phyloP scores from a whole-genome alignment of 2,329 filamentous ascomycete genomes.

The Arthrobotrys sphaeroides region DNA sequence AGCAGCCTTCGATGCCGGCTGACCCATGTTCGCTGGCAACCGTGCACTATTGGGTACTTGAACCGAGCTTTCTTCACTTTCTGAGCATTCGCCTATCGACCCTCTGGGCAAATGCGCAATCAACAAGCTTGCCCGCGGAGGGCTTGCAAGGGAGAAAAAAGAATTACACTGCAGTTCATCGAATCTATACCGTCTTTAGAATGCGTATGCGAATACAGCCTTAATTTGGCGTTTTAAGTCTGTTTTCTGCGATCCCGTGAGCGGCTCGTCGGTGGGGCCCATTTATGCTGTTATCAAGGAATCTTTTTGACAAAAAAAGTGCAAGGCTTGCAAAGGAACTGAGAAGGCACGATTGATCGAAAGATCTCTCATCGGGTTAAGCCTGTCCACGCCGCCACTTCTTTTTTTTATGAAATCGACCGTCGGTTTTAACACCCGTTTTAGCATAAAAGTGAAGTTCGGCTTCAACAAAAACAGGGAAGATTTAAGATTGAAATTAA shows the following conservation, averaged over 20 bases:
- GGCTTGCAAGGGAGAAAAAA: conserved; percentile 20
- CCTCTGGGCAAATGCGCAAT: conserved; percentile 35
- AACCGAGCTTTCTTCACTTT: conserved; percentile 31
- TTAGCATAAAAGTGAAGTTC: conserved; percentile 10
- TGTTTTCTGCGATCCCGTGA: conserved; percentile 16
- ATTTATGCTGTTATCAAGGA: conserved; percentile 40
- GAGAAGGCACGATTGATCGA: conserved; percentile 23
- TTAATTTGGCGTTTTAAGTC: conserved; percentile 42
- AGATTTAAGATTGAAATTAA: conserved; percentile 3
- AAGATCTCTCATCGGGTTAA: conserved; percentile 1
- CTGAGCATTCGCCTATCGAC: conserved; percentile 35
- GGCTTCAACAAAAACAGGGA: not conserved
- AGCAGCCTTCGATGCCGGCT: conserved; percentile 49
- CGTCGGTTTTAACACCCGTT: conserved; percentile 11
- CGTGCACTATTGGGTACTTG: conserved; percentile 30
- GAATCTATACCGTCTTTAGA: conserved; percentile 38
- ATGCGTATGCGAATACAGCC: conserved; percentile 51
- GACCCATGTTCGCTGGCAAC: conserved; percentile 33
- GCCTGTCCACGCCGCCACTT: conserved; percentile 21
- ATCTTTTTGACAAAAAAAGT: conserved; percentile 6
- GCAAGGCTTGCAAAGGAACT: conserved; percentile 1
- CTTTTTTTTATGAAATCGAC: conserved; percentile 8
- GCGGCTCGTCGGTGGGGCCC: conserved; percentile 13
- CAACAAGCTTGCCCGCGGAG: conserved; percentile 17
- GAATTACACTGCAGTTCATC: not conserved